Evolutionary conservation across 2,329 filamentous ascomycete genomes (phyloP).

Genomic region (Phialophora tarda): DNA sequence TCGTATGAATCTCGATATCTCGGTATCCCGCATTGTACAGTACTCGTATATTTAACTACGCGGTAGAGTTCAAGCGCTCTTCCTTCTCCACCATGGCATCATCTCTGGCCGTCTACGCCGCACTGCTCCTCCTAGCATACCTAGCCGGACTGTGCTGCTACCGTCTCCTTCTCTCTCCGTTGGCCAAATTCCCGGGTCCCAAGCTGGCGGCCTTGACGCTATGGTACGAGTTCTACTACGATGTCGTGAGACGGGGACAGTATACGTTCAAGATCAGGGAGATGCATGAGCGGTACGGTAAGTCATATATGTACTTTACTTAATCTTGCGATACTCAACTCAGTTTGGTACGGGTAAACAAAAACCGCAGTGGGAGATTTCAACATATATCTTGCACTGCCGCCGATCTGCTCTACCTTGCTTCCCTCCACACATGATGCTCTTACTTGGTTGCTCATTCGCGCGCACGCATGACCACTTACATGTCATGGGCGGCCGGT

Average conservation of each 20-base stretch:
- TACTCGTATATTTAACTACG: too few species aligned
- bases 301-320: neutral
- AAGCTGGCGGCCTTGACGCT: conserved; percentile 44
- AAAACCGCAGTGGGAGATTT: too few species aligned
- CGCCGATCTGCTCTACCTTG: too few species aligned
- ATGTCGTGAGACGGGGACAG: conserved; percentile 42
- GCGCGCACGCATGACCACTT: neutral
- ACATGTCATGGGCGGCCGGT: neutral
- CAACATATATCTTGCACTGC: too few species aligned
- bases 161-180: conserved; percentile 36
- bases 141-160: conserved; percentile 18
- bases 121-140: neutral
- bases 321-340: too few species aligned
- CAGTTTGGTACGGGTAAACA: too few species aligned
- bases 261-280: conserved; percentile 46
- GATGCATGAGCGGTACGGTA: conserved; percentile 46
- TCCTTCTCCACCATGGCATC: neutral
- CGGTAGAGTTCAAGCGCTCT: too few species aligned
- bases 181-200: conserved; percentile 41
- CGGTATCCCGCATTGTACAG: neutral
- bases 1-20: neutral
- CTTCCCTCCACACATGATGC: too few species aligned
- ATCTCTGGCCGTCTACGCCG: neutral
- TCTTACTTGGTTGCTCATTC: neutral
- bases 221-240: conserved; percentile 45